Percentiles rank a stretch among this genome's conserved stretches.
These are phyloP conservation scores for Calonectria hawksworthii DNA, from an alignment of 2,329 filamentous ascomycete genomes.

Conservation along the genomic window DNA sequence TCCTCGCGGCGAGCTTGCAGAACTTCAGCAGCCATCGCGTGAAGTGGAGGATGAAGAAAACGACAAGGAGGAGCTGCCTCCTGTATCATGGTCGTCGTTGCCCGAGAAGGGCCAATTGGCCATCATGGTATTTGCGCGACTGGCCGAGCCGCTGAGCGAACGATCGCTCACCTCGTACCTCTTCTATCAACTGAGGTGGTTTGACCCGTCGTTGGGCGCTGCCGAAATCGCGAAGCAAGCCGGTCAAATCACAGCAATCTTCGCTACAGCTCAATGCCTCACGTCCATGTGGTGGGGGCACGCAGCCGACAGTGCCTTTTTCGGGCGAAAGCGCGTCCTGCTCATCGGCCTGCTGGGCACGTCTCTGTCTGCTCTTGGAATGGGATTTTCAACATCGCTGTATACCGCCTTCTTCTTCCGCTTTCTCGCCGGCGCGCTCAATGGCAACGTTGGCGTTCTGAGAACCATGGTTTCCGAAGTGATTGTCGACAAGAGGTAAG, in stretches of 20 bases:
- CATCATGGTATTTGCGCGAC: constrained; percentile 43
- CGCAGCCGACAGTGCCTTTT: constrained; percentile 29
- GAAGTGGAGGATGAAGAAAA: not conserved
- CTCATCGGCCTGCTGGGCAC: constrained; percentile 34
- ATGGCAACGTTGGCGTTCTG: constrained; percentile 39
- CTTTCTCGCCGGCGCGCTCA: constrained; percentile 35
- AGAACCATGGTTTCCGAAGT: constrained; percentile 42
- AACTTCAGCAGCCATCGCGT: not conserved
- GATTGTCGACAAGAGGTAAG: constrained; percentile 35
- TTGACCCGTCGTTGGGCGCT: constrained; percentile 1
- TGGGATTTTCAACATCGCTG: constrained; percentile 30
- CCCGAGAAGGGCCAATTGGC: constrained; percentile 44
- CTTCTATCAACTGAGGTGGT: constrained; percentile 36
- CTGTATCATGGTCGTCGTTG: constrained; percentile 31
- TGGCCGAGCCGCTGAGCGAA: constrained; percentile 47
- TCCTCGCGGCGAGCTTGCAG: not conserved
- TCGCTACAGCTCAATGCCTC: constrained; percentile 38
- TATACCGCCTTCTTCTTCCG: constrained; percentile 35
- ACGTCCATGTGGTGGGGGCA: constrained; percentile 38
- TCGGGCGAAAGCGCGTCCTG: constrained; percentile 38
- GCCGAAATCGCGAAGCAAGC: constrained; percentile 35
- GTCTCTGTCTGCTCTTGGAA: constrained; percentile 25
- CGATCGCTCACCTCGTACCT: constrained; percentile 36
- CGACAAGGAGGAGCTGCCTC: not conserved
- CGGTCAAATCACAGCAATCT: constrained; percentile 36